Evolutionary conservation across 495 filamentous ascomycete genomes (phyloP).

Genomic region (Pseudoneurospora amorphoporcata): DNA sequence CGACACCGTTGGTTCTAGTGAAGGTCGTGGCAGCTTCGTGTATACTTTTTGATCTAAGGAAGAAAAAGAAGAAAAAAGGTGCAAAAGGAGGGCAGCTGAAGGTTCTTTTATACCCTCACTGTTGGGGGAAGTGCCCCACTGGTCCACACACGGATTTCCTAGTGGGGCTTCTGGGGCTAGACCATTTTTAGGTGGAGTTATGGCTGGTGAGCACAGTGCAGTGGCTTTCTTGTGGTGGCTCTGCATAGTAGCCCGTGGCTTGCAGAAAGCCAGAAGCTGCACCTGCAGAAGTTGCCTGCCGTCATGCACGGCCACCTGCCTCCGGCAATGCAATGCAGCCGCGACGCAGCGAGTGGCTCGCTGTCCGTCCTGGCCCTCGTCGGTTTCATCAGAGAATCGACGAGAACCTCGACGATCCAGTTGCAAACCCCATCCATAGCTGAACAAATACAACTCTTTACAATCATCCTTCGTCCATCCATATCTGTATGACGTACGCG

Average conservation of each 20-base stretch:
- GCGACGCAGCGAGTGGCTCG: not conserved
- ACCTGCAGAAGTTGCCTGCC: not conserved
- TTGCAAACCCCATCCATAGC: not conserved
- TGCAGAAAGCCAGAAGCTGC: not conserved
- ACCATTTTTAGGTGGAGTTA: not conserved
- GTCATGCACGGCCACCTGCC: not conserved
- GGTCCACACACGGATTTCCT: not conserved
- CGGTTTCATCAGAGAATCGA: not conserved
- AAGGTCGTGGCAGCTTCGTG: constrained; percentile 43
- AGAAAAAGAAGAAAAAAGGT: constrained; percentile 21
- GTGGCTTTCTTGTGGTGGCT: not conserved
- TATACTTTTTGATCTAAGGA: constrained; percentile 44
- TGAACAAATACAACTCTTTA: not conserved
- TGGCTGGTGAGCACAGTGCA: not conserved
- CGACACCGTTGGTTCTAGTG: constrained; percentile 40
- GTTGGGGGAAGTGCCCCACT: not conserved
- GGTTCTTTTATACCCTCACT: not conserved
- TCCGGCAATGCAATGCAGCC: not conserved
- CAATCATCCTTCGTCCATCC: not conserved
- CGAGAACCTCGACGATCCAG: not conserved
- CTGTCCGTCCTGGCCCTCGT: not conserved
- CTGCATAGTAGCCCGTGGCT: not conserved
- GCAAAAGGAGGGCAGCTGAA: not conserved
- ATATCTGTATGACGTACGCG: not conserved
- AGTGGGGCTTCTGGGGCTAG: not conserved